Evolutionary conservation across 768 basidiomycete species (phyloP), one percentile per base, ranked within the genome.

Genomic region (Hortiboletus campestris): DNA sequence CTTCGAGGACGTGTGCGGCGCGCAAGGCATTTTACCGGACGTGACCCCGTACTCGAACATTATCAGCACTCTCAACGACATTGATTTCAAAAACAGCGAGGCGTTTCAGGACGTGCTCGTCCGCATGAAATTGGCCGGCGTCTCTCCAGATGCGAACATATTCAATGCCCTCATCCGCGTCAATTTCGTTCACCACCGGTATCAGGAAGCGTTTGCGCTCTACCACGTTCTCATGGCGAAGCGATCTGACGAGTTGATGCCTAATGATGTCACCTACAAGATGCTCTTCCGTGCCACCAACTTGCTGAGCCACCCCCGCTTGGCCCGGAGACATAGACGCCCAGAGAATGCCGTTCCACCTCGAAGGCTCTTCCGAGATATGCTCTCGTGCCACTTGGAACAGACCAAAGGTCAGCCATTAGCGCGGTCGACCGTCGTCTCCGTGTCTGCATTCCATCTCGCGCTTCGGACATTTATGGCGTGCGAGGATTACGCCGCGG

Each of bases 121-220:
- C 6, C 66, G 71, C 43, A 79, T 81, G 75, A 61, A 65, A 46
- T 63, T 69, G 19, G 68, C 74, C 2, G 72, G 72, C 4, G 67
- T 79, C 13, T 40, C 63, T 2, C 75, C 76, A 1, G 72, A 79
- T 49, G 68, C 74, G 10, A 61, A 62, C 38, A 58, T 83, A n/a
- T 76, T 83, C 68, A 83, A 84, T 52, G 56, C 75, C 9, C 74
- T 85, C 57, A 75, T 84, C 14, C 68, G 74, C 7, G 67, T 69
- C 16, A 75, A 80, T 51, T 60, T 74, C 36, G 62, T 72, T 13
- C 64, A 63, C 1, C 52, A 65, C 13, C 69, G 71, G 6, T 66
- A 73, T 46, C 61, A 58, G 6, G 68, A 72, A 17, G 78, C 76
- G 7, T 79, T 82, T 56, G 61, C 70, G 3, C 66, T 82, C 5